phyloP scores from a whole-genome alignment of 768 basidiomycete species.

The Serendipita sp. region DNA sequence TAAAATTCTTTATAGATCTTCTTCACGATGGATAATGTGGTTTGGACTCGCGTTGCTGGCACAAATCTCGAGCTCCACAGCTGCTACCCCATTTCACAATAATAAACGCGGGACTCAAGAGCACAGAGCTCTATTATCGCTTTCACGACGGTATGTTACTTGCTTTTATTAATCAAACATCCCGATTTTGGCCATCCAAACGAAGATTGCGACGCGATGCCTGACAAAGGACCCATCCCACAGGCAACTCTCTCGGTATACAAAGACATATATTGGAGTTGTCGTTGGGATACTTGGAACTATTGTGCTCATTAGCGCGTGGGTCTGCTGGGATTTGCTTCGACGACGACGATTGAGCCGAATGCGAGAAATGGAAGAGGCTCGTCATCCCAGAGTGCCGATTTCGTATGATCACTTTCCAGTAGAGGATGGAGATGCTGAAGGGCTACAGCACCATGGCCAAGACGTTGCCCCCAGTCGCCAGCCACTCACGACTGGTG shows the following conservation, averaged over 20 bases:
- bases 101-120: no score
- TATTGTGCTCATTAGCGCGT: background rate
- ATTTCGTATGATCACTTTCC: slow-evolving; percentile 5
- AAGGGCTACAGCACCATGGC: background rate
- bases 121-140: no score
- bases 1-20: no score
- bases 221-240: background rate
- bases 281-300: background rate
- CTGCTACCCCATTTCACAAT: no score
- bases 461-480: background rate
- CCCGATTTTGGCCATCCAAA: no score
- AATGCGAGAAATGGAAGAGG: background rate
- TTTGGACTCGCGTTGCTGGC: no score
- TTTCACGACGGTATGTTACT: no score
- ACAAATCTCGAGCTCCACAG: no score
- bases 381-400: background rate
- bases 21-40: no score
- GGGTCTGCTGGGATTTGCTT: background rate
- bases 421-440: background rate
- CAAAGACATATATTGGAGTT: background rate
- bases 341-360: background rate
- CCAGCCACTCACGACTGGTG: background rate
- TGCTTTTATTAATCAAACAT: no score
- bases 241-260: background rate
- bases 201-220: no score